These are phyloP conservation scores for Phytophthora macrochlamydospora DNA, from an alignment of 352 stramenopile genomes.

Conservation along the genomic window DNA sequence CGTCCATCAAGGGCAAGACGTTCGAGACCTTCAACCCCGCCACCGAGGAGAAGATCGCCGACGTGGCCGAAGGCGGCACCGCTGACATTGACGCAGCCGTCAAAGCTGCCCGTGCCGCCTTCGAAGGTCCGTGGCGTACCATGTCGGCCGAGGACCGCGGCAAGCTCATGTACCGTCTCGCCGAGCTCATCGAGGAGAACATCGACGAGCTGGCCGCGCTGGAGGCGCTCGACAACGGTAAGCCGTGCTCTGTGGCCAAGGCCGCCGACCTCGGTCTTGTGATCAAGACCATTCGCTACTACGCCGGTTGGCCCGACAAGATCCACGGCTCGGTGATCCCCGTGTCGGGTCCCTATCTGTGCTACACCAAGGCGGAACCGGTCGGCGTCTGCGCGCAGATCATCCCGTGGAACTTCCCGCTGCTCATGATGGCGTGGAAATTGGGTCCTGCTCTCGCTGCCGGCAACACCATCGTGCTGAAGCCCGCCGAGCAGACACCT, in stretches of 20 bases:
- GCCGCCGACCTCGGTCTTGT: conserved; percentile 83
- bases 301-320: conserved; percentile 89
- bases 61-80: conserved; percentile 54
- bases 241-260: conserved; percentile 85
- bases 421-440: conserved; percentile 96
- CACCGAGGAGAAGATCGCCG: conserved; percentile 72
- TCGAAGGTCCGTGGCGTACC: conserved; percentile 66
- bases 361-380: conserved; percentile 71
- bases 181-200: conserved; percentile 53
- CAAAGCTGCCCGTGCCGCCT: conserved; percentile 27
- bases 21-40: conserved; percentile 82
- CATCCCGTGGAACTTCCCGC: conserved; percentile 97
- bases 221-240: conserved; percentile 95
- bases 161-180: conserved; percentile 40
- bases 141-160: conserved; percentile 40
- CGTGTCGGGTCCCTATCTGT: conserved; percentile 45
- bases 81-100: conserved; percentile 78
- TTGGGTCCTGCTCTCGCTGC: conserved; percentile 85
- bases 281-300: conserved; percentile 91
- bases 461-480: conserved; percentile 94
- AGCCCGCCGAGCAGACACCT: conserved; percentile 95
- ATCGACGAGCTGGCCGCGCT: conserved; percentile 66
- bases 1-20: conserved; percentile 53
- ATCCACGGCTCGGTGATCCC: conserved; percentile 75
- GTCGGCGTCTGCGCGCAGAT: conserved; percentile 93